These are phyloP conservation scores for Haematococcus sp. DNA, from an alignment of 139 green algal species.

Conservation along the genomic window DNA sequence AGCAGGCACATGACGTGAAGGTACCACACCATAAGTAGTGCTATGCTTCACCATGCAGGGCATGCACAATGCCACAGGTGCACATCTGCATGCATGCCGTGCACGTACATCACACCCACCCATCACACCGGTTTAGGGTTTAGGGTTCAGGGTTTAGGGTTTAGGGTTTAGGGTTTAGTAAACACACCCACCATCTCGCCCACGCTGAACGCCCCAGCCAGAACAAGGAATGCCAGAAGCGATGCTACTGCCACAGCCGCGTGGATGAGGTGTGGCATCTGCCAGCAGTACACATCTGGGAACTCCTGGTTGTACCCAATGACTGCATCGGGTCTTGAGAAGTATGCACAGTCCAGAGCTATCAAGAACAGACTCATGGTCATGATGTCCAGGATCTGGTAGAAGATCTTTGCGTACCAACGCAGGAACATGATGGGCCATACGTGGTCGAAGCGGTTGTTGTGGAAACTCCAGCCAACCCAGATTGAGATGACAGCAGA, in stretches of 20 bases:
- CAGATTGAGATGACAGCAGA: slow-evolving; percentile 3
- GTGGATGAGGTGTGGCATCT: slow-evolving; percentile 13
- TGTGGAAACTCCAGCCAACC: slow-evolving; percentile 15
- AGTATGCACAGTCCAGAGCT: slow-evolving; percentile 31
- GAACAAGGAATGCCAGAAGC: not conserved
- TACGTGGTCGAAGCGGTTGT: slow-evolving; percentile 26
- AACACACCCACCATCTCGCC: slow-evolving; percentile 5
- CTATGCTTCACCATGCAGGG: too few relatives aligned
- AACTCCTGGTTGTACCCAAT: slow-evolving; percentile 25
- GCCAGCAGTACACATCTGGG: slow-evolving; percentile 8
- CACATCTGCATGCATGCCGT: too few relatives aligned
- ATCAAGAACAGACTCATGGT: slow-evolving; percentile 29
- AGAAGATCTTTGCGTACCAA: slow-evolving; percentile 27
- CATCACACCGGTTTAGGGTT: too few relatives aligned
- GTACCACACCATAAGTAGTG: too few relatives aligned
- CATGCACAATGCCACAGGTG: too few relatives aligned
- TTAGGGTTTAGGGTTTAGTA: too few relatives aligned
- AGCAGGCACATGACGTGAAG: too few relatives aligned
- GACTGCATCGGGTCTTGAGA: not conserved
- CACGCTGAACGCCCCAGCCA: not conserved
- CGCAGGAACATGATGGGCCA: slow-evolving; percentile 32
- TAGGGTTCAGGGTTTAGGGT: too few relatives aligned
- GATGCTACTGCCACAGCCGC: not conserved
- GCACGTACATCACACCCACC: too few relatives aligned
- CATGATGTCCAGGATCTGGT: slow-evolving; percentile 29